These are phyloP conservation scores for Pisolithus orientalis DNA, from an alignment of 768 basidiomycete genomes.

Conservation along the genomic window DNA sequence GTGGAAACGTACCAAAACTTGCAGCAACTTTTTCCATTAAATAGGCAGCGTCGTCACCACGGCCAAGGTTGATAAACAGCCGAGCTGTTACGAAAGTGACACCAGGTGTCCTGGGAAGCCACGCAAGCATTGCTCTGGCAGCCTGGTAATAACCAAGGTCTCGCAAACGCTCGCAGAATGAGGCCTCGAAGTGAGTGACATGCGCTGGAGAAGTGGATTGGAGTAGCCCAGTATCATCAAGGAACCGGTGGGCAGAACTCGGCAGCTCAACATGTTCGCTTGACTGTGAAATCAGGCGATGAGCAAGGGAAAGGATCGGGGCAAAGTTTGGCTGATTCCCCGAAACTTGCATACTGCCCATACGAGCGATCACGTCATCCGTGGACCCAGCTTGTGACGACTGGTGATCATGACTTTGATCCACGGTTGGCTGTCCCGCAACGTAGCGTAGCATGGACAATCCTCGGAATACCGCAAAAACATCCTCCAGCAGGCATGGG, in stretches of 20 bases:
- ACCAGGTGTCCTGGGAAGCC: conserved; percentile 75
- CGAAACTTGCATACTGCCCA: conserved; percentile 73
- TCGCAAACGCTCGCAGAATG: conserved; percentile 67
- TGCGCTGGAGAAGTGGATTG: conserved; percentile 63
- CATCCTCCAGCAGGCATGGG: conserved; percentile 58
- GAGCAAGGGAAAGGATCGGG: conserved; percentile 57
- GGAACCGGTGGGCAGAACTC: conserved; percentile 60
- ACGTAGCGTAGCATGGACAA: conserved; percentile 64
- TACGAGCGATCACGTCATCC: conserved; percentile 56
- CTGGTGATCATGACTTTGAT: conserved; percentile 23
- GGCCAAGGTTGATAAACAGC: conserved; percentile 58
- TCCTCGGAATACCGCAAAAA: conserved; percentile 77
- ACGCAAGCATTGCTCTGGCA: conserved; percentile 60
- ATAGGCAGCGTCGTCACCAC: conserved; percentile 66
- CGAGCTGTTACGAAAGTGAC: conserved; percentile 68
- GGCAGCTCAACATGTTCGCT: conserved; percentile 46
- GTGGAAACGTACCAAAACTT: conserved; percentile 55
- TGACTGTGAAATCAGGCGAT: conserved; percentile 52
- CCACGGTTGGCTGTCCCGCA: conserved; percentile 50
- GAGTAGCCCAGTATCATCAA: conserved; percentile 61
- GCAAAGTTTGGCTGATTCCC: conserved; percentile 37
- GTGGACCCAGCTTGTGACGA: conserved; percentile 35
- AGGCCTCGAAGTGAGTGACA: conserved; percentile 61
- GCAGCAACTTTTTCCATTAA: conserved; percentile 71
- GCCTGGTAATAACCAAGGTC: conserved; percentile 54